Evolutionary conservation across 441 rosid species (phyloP), one percentile per base, ranked within the genome.

Genomic region (Rhodomyrtus psidioides): DNA sequence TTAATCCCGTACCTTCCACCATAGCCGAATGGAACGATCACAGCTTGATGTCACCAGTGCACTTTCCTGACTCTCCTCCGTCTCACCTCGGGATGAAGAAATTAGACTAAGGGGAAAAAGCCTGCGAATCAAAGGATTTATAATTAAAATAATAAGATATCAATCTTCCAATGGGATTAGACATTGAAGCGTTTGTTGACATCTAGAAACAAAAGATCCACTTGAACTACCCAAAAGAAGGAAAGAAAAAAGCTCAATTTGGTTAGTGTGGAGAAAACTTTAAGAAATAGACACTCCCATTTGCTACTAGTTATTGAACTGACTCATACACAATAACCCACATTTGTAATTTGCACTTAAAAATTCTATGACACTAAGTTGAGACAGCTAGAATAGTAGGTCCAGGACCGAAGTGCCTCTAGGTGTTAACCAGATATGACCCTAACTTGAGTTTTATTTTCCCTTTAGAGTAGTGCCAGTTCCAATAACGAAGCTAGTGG

Each of bases 1-100:
- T 53, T 26, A 53, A 82, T 59, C 85, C 82, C 23, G 21, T 91
- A 95, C 98, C 95, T 95, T 94, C 95, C 94, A 91, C 96, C 96
- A 95, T n/a, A 93, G 76, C 82, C 96, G 95, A 91, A 95, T 92
- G 15, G 96, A 88, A 83, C 85, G 95, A 65, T 92, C 96, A 82
- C 83, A 85, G 86, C 95, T 94, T 83, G 98, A 94, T 53, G 94
- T 92, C 42, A 92, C 89, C 90, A 95, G 85, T 75, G 91, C 85
- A 86, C 88, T 94, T 87, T 93, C 93, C 49, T 88, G 83, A 81
- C 90, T 85, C 87, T 88, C 91, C 87, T 88, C 91, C 15, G 83
- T 84, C 83, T 88, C 92, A 79, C 89, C 88, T 85, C 93, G 89
- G 85, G 87, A 62, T 19, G 93, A 86, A 85, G 90, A 89, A 55